Evolutionary conservation across 495 filamentous ascomycete genomes (phyloP), one percentile per base, ranked within the genome.

Genomic region (Hypoxylon intermedium): DNA sequence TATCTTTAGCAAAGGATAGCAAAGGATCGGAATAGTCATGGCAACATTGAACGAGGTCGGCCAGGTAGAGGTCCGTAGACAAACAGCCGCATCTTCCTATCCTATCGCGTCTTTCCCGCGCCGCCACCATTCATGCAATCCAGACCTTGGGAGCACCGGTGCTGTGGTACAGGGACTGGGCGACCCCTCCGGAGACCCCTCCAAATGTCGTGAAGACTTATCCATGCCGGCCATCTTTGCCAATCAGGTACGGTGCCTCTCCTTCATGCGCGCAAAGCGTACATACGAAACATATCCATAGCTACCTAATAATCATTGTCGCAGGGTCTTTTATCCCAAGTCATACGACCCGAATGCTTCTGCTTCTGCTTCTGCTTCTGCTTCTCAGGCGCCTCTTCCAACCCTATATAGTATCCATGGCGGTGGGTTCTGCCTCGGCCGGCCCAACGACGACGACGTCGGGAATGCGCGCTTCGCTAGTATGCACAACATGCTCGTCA

Each of bases 391-490:
- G 5, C 50, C 31, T 18, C 70, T 77, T 3, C 71, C 75, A 0
- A 71, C 71, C 5, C 18, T 77, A 18, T 70, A 75, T 12, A 72
- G 65, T 37, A 70, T 73, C 60, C 74, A 77, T 54, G 75, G 76
- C 55, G 75, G 76, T 42, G 76, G 73, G 11, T 79, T 77, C 57
- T 68, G 68, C 31, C 4, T 77, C 18, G 74, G 76, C 45, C 5
- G 28, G 1, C 20, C 68, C 4, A 41, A 44, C 19, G 68, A 78
- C 57, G 71, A 73, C 56, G 75, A 78, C 61, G 43, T 9, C 6
- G 77, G 74, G 74, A 78, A 77, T 58, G 45, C 42, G 7, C 28
- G 54, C 40, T 78, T 76, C 40, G 67, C 73, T 19, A 49, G 40
- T 11, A 57, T 57, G 38, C 59, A 74, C 64, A 16, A 45, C 30